A percentile compares a stretch with the other conserved stretches of the same genome.
These are phyloP conservation scores for Suillus variegatus DNA, from an alignment of 768 basidiomycete species.

Conservation along the genomic window DNA sequence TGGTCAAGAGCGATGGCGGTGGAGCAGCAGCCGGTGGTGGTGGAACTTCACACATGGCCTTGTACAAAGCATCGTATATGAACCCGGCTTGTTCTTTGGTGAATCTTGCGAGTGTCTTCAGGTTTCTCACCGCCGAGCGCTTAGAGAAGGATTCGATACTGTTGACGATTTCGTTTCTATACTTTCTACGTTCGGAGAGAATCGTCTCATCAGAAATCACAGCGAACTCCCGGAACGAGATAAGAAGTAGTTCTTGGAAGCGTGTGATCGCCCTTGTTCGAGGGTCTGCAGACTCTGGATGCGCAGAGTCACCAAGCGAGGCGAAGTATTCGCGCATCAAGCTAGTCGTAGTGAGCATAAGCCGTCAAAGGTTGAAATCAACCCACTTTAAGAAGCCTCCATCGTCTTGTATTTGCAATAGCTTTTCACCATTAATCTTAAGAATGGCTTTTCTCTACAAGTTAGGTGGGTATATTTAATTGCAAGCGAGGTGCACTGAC, in stretches of 20 bases:
- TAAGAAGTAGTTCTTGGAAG: constrained; percentile 94
- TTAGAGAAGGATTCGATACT: constrained; percentile 95
- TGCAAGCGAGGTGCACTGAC: constrained; percentile 37
- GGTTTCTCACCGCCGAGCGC: constrained; percentile 85
- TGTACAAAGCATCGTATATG: constrained; percentile 91
- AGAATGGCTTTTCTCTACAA: constrained; percentile 69
- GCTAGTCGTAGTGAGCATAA: constrained; percentile 38
- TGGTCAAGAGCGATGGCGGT: constrained; percentile 49
- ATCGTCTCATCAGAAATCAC: constrained; percentile 96
- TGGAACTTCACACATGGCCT: constrained; percentile 76
- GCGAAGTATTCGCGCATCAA: constrained; percentile 96
- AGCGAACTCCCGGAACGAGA: constrained; percentile 97
- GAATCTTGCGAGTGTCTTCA: constrained; percentile 78
- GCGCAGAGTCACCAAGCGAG: constrained; percentile 90
- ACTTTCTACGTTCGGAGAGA: constrained; percentile 78
- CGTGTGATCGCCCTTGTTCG: constrained; percentile 91
- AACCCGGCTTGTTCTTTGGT: constrained; percentile 84
- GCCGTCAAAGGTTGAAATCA: neutral
- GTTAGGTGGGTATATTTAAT: constrained; percentile 17
- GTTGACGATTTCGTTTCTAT: constrained; percentile 87
- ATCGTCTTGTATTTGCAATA: constrained; percentile 94
- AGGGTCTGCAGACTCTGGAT: constrained; percentile 86
- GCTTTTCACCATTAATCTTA: constrained; percentile 93
- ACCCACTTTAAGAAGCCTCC: constrained; percentile 92
- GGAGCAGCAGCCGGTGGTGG: constrained; percentile 58